Evolutionary conservation across 2,329 filamentous ascomycete genomes (phyloP), one percentile per base, ranked within the genome.

Genomic region (Cercospora zeina): DNA sequence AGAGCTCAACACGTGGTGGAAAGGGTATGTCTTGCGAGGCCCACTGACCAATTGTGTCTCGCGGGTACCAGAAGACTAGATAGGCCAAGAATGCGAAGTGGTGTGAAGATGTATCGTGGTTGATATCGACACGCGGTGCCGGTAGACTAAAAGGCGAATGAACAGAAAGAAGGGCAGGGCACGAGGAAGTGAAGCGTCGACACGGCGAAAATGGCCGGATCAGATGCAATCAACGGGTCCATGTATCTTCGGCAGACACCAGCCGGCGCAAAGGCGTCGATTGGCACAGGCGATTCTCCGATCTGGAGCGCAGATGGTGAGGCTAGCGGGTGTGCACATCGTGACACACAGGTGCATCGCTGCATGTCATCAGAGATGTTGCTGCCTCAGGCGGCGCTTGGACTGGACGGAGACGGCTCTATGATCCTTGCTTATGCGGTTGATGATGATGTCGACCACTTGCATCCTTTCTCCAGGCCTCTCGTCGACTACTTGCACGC

Each of bases 401-500:
- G n/a, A n/a, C n/a, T n/a, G n/a, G n/a, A n/a, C n/a, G n/a, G n/a
- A n/a, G n/a, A n/a, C 42, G 39, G 54, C 36, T 39, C 16, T 47
- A 51, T 47, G 60, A 62, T 58, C 60, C 60, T 30, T 59, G 60
- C 60, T 58, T 31, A n/a, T 62, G 54, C 60, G 60, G 45, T 50
- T 27, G 58, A 21, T 53, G 34, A 24, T 36, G 49, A 55, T 50
- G 55, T 59, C 54, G 55, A 62, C 60, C 47, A 49, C 55, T 51
- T 58, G 27, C 39, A 14, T 33, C 30, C 36, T 54, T 53, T 49
- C 19, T n/a, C 47, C 11, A n/a, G 14, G 19, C 19, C 8, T 50
- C 39, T 56, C 36, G 30, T 36, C 45, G 24, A 45, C 30, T 27
- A 16, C 47, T 39, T 56, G 36, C 54, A 54, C 53, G 54, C 36